A percentile compares a stretch with the other conserved stretches of the same genome.
Conservation (phyloP, 2,329 filamentous ascomycete species). For the Exophiala sp. region DNA sequence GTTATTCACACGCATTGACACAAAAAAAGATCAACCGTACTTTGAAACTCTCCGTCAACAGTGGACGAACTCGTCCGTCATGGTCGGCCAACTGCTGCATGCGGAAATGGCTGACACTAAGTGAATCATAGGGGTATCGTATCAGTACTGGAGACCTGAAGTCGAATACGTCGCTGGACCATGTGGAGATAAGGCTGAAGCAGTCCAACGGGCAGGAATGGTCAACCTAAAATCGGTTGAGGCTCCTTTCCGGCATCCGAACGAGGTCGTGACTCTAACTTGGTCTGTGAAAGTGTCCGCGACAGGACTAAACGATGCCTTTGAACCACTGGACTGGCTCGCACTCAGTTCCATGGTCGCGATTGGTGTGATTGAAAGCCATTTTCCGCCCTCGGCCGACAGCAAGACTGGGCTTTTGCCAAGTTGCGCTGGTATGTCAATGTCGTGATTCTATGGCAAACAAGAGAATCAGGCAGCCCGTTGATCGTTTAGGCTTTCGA, state of each 20-base stretch:
- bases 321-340: background rate
- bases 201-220: background rate
- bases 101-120: background rate
- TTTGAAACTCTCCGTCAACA: background rate
- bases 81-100: background rate
- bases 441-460: too few species aligned
- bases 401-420: too few species aligned
- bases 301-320: too few species aligned
- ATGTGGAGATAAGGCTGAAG: slow-evolving; percentile 13
- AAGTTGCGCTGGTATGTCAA: too few species aligned
- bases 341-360: background rate
- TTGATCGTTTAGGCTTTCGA: too few species aligned
- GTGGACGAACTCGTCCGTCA: slow-evolving; percentile 7
- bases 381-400: too few species aligned
- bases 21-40: background rate
- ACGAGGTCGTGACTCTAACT: too few species aligned
- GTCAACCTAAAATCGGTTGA: background rate
- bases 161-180: slow-evolving; percentile 2
- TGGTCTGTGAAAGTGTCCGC: background rate
- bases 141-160: background rate
- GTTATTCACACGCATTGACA: background rate
- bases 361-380: too few species aligned
- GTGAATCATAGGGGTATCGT: slow-evolving; percentile 13
- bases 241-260: slow-evolving; percentile 37
- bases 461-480: too few species aligned